Evolutionary conservation across 352 stramenopile species (phyloP), one percentile per base, ranked within the genome.

Genomic region (Lagenidium giganteum): DNA sequence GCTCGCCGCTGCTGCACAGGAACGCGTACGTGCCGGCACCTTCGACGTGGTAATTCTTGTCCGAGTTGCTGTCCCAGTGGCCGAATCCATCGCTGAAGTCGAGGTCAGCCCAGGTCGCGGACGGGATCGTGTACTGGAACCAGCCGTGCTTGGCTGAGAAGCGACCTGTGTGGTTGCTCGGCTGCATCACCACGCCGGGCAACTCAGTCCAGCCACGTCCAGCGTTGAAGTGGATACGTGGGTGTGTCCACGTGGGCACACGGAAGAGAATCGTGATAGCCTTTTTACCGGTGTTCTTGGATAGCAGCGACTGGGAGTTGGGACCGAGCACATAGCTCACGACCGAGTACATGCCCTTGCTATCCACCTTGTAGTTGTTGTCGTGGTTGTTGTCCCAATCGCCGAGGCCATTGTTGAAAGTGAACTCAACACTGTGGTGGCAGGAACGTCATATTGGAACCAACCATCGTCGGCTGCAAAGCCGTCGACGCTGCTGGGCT

Each of bases 71-170:
- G 51, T 76, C 60, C 64, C 64, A 74, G 25, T 55, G 33, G 11
- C 57, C 57, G 53, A 60, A 56, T 50, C 56, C 52, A 49, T 72
- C 56, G 54, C 72, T 76, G 55, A 70, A 74, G 17, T 70, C 64
- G 34, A 74, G 68, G 53, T 74, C 56, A 21, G 66, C 51, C 38
- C 61, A 46, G 21, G 26, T 39, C 28, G 14, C 14, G 28, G 9
- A 14, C 9, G 14, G 9, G 14, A 32, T 14, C 14, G 28, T 32
- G 28, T 32, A 32, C 28, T 32, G 9, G 14, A 32, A 32, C 28
- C 28, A 32, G 28, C 28, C 28, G 28, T 32, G 9, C 28, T 32
- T 32, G 28, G 28, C 28, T 14, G 28, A 32, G 28, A 14, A 32
- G 28, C 14, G 9, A 32, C 28, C 28, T 9, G 28, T 32, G 9